Conservation (phyloP, 2,329 filamentous ascomycete genomes). For the Fusarium neocosmosporiellum region DNA sequence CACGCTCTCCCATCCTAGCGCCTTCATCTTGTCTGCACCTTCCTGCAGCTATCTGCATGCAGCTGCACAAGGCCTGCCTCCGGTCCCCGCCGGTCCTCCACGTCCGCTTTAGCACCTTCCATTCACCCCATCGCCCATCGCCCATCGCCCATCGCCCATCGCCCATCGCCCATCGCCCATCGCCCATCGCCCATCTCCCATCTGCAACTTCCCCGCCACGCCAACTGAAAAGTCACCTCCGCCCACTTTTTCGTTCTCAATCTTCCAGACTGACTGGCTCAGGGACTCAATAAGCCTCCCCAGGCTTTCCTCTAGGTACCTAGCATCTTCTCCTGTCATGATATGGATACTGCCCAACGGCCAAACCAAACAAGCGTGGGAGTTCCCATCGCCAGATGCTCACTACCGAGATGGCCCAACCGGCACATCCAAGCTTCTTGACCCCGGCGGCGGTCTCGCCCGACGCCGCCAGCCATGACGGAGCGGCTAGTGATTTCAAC, state of each 20-base stretch:
- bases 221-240: conserved; percentile 7
- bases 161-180: too few relatives aligned
- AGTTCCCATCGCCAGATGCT: conserved; percentile 4
- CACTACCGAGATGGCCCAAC: conserved; percentile 10
- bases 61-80: conserved; percentile 40
- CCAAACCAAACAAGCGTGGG: conserved; percentile 10
- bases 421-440: conserved; percentile 11
- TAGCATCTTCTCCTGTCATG: conserved; percentile 24
- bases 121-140: conserved; percentile 11
- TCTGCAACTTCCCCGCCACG: conserved; percentile 33
- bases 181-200: too few relatives aligned
- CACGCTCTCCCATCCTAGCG: conserved; percentile 21
- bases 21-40: conserved; percentile 26
- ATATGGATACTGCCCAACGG: conserved; percentile 19
- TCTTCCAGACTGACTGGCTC: conserved; percentile 12
- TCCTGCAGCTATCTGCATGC: conserved; percentile 35
- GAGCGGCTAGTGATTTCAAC: conserved; percentile 27
- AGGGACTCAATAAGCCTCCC: not conserved
- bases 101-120: conserved; percentile 20
- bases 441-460: conserved; percentile 19
- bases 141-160: too few relatives aligned
- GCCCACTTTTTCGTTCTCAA: conserved; percentile 25
- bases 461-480: conserved; percentile 24
- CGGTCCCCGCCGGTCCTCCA: conserved; percentile 38
- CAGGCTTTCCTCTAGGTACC: conserved; percentile 11